These are phyloP conservation scores for Pseudogymnoascus sp. DNA, from an alignment of 2,329 filamentous ascomycete species.

Conservation along the genomic window DNA sequence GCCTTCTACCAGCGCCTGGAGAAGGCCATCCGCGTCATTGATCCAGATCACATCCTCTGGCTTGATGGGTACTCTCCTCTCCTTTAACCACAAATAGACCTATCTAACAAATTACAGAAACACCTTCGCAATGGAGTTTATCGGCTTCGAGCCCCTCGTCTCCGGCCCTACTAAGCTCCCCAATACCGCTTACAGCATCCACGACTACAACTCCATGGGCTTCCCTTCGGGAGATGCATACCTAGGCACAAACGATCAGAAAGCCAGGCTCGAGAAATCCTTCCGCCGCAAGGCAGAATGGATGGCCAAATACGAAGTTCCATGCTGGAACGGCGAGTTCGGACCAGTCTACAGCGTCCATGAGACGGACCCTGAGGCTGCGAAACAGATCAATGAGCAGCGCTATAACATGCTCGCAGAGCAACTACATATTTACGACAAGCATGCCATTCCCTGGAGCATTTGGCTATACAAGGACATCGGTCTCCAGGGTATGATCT, in stretches of 20 bases:
- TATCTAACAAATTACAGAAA: conserved; percentile 17
- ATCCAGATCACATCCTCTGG: conserved; percentile 38
- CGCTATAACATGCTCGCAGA: conserved; percentile 39
- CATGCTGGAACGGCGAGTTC: conserved; percentile 45
- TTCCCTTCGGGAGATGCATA: conserved; percentile 39
- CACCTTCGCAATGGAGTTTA: conserved; percentile 38
- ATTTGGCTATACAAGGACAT: conserved; percentile 55
- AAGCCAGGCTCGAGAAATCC: conserved; percentile 31
- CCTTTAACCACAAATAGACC: conserved; percentile 26
- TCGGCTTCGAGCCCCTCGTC: conserved; percentile 28
- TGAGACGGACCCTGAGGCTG: conserved; percentile 26
- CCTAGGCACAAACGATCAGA: conserved; percentile 35
- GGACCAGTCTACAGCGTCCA: conserved; percentile 33
- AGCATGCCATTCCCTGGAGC: conserved; percentile 45
- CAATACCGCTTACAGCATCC: conserved; percentile 43
- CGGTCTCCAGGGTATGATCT: conserved; percentile 47
- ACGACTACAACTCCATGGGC: conserved; percentile 45
- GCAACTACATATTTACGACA: conserved; percentile 44
- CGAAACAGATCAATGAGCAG: conserved; percentile 31
- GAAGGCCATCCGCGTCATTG: conserved; percentile 36
- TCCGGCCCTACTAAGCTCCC: conserved; percentile 30
- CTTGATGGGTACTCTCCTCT: conserved; percentile 28
- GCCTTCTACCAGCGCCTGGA: conserved; percentile 39
- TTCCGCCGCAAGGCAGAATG: conserved; percentile 38
- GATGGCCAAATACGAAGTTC: conserved; percentile 33